A percentile compares a stretch with the other conserved stretches of the same genome.
These are phyloP conservation scores for Endotrypanum monterogeii DNA, from an alignment of 208 protist species.

Conservation along the genomic window DNA sequence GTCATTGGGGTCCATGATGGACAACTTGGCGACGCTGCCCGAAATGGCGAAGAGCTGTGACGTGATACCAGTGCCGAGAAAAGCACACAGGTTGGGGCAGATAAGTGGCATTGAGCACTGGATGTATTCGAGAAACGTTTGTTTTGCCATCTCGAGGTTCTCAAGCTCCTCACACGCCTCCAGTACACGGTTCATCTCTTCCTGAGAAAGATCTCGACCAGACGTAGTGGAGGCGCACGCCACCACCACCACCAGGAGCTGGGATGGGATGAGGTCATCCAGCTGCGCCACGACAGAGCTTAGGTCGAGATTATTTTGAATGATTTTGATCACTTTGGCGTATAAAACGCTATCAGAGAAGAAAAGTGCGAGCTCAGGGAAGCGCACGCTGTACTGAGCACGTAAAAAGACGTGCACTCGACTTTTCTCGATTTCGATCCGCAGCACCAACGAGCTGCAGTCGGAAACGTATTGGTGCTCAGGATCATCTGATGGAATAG, in stretches of 20 bases:
- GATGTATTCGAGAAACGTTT: conserved; percentile 93
- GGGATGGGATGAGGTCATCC: conserved; percentile 81
- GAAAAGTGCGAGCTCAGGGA: conserved; percentile 91
- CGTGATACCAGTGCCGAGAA: conserved; percentile 91
- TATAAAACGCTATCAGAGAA: conserved; percentile 88
- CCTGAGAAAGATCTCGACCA: conserved; percentile 58
- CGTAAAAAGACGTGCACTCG: conserved; percentile 86
- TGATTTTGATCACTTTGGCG: conserved; percentile 78
- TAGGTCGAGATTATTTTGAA: conserved; percentile 86
- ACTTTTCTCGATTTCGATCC: conserved; percentile 90
- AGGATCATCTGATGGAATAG: conserved; percentile 78
- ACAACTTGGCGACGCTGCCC: conserved; percentile 70
- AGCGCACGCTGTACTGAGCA: conserved; percentile 86
- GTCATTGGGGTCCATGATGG: conserved; percentile 72
- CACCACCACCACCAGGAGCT: conserved; percentile 86
- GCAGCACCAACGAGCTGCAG: conserved; percentile 81
- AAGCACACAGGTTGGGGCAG: conserved; percentile 91
- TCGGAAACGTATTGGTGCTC: conserved; percentile 93
- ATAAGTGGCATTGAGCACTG: conserved; percentile 92
- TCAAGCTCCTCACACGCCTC: conserved; percentile 91
- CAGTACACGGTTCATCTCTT: conserved; percentile 65
- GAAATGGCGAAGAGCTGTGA: conserved; percentile 91
- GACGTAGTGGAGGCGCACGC: conserved; percentile 87
- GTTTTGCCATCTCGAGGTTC: conserved; percentile 90
- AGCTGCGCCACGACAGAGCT: conserved; percentile 66